Evolutionary conservation across 1,284 basidiomycete genomes (phyloP), one percentile per base, ranked within the genome.

Genomic region (Sphagnurus paluster): DNA sequence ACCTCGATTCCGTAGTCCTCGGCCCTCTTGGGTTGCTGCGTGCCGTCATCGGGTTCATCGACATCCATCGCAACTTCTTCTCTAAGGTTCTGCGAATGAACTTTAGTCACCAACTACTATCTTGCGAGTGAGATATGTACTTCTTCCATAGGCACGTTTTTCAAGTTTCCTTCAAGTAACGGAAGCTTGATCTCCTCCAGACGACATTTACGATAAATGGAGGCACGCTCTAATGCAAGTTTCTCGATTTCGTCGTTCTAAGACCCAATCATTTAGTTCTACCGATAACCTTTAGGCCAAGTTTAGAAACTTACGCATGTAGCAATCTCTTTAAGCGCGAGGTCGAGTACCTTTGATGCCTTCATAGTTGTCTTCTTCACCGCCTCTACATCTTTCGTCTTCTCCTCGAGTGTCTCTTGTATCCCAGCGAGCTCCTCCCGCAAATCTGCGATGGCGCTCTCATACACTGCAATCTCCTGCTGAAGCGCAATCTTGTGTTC

Each of bases 221-320:
- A 75, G 14, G 93, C 90, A 20, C 97, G 78, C 58, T 98, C 94
- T 14, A 93, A 75, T 0, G 85, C 89, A 9, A 90, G 69, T 59
- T 91, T 92, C 67, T 95, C 93, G 50, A 98, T 98, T 59, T 94
- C 88, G 63, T 96, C 93, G 58, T 96, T 97, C 90, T 93, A 57
- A 17, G 11, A 13, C 25, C 16, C 20, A 14, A 20, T 35, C 24
- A 24, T 14, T 14, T 3, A 19, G n/a, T 8, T 23, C 11, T 8
- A 24, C 28, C 23, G 13, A 10, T 9, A 5, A 2, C 24, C 30
- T 14, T 13, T 14, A 25, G 16, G 14, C 26, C 14, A 3, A 24
- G 4, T 2, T 16, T 11, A 35, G 13, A 37, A 26, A 39, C 77
- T 50, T 52, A 85, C 91, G 69, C 84, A 87, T 13, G 71, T 72